Conservation (phyloP, 1,284 basidiomycete species). For the Bjerkandera adusta region DNA sequence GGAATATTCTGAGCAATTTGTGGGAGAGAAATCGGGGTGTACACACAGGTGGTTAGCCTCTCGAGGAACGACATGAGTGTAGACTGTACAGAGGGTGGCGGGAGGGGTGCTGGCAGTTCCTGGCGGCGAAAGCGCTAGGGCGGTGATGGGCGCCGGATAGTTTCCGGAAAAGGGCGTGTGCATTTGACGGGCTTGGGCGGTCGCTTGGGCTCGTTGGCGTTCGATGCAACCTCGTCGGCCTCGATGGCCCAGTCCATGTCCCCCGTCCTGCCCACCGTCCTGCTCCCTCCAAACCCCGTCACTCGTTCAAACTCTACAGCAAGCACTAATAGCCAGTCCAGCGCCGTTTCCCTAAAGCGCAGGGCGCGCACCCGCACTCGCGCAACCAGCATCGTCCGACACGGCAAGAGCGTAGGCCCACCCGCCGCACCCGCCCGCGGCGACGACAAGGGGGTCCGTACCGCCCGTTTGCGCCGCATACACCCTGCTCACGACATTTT, state of each 20-base stretch:
- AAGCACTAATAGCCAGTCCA: constrained; percentile 37
- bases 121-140: too few relatives aligned
- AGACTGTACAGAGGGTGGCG: too few relatives aligned
- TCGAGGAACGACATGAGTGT: too few relatives aligned
- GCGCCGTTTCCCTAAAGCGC: constrained; percentile 31
- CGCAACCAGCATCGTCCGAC: constrained; percentile 24
- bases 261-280: constrained; percentile 16
- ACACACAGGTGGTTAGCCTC: not conserved
- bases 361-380: constrained; percentile 32
- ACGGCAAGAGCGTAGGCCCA: constrained; percentile 21
- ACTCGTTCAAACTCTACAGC: constrained; percentile 41
- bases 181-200: constrained; percentile 15
- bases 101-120: constrained; percentile 5
- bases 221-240: constrained; percentile 28
- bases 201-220: constrained; percentile 21
- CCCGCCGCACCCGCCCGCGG: constrained; percentile 6
- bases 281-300: constrained; percentile 16
- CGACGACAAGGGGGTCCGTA: constrained; percentile 5
- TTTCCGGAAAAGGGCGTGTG: too few relatives aligned
- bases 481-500: too few relatives aligned
- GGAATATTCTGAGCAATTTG: not conserved
- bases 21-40: not conserved
- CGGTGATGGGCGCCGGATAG: not conserved
- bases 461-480: not conserved
- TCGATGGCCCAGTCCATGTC: constrained; percentile 30